Evolutionary conservation across 805 yeast genomes (phyloP).

Genomic region (Kuraishia piskuri): DNA sequence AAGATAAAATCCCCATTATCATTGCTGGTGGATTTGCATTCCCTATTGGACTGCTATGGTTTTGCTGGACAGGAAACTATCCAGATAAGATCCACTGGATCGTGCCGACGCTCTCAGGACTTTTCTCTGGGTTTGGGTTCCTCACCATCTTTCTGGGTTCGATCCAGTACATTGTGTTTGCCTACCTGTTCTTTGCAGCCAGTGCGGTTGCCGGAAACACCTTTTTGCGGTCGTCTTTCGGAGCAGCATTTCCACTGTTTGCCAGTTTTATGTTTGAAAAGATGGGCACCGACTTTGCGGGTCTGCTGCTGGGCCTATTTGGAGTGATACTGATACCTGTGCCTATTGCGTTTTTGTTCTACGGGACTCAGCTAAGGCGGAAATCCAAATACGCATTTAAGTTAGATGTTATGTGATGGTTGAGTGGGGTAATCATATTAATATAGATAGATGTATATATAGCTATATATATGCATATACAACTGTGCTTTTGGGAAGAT

Average conservation of each 20-base stretch:
- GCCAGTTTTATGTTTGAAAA: conserved; percentile 60
- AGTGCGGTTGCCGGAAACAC: conserved; percentile 74
- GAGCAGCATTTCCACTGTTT: conserved; percentile 66
- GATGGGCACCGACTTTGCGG: conserved; percentile 40
- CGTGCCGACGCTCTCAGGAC: conserved; percentile 63
- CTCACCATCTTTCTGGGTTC: conserved; percentile 61
- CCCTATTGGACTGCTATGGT: conserved; percentile 77
- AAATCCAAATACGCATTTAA: conserved; percentile 49
- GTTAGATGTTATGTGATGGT: background rate
- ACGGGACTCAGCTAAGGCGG: conserved; percentile 46
- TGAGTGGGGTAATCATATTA: background rate
- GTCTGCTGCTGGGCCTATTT: conserved; percentile 60
- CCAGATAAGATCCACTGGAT: conserved; percentile 69
- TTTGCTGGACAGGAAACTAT: conserved; percentile 82
- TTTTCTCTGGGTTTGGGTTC: conserved; percentile 60
- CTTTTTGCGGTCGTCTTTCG: conserved; percentile 57
- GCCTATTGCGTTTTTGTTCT: conserved; percentile 56
- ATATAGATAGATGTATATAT: background rate
- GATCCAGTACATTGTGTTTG: conserved; percentile 64
- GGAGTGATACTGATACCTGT: conserved; percentile 53
- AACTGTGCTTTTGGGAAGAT: no score
- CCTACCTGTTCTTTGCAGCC: conserved; percentile 65
- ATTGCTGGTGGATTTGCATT: conserved; percentile 62
- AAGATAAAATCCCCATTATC: conserved; percentile 75
- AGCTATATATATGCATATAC: background rate